Evolutionary conservation across 441 rosid genomes (phyloP), one percentile per base, ranked within the genome.

Genomic region (Croton setiger): DNA sequence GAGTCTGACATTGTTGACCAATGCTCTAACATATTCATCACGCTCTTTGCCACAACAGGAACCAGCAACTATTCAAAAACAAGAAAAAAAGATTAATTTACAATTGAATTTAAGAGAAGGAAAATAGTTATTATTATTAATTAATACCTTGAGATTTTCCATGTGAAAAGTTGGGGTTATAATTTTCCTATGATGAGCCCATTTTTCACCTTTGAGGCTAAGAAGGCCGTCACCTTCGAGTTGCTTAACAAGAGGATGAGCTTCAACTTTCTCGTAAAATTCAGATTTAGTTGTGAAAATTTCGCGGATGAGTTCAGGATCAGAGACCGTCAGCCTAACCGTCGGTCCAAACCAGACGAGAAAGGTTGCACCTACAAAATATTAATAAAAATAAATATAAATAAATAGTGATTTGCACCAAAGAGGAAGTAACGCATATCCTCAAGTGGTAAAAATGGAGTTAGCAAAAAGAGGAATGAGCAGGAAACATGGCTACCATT

Each of bases 261-360:
- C 92, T 74, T 94, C 98, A 18, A 80, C 83, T 66, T 94, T 94
- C 86, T 94, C 98, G 10, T 87, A 95, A 8, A 80, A 82, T 56
- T 87, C 96, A 11, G 93, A 83, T 56, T 86, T 92, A 35, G 96
- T 86, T 15, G 86, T 78, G 75, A 92, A 88, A 17, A 95, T 88
- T 74, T 95, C 99, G 45, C 97, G 67, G 43, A 95, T 90, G 36
- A 95, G 87, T 74, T 88, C 96, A 3, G 98, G 98, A 76, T 95
- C 98, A 0, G 98, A 87, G 21, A 95, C 89, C 0, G 98, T 82
- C 41, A 95, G 85, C 11, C 99, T 90, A 67, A 82, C 93, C 9
- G 93, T 95, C 44, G 99, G 96, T 45, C 99, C 99, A 45, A 95
- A 95, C 99, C 99, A 95, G 0, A 95, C 91, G 2, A 95, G 85